Conservation (phyloP, 805 yeast genomes). For the Diddensiella santjacobensis region DNA sequence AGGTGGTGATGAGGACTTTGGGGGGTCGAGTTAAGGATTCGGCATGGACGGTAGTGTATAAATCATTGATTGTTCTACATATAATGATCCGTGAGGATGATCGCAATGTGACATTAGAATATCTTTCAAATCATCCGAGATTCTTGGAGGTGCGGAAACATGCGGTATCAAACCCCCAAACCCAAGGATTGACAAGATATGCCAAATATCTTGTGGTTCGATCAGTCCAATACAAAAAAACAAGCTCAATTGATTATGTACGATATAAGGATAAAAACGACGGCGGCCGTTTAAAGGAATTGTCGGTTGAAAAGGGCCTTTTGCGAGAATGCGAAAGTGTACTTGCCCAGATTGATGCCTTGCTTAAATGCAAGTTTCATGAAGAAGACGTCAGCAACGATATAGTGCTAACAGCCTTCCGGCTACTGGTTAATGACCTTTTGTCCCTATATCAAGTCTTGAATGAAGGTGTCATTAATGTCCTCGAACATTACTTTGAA, state of each 20-base stretch:
- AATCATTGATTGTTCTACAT: constrained; percentile 79
- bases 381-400: constrained; percentile 79
- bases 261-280: constrained; percentile 46
- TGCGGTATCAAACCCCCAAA: constrained; percentile 32
- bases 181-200: constrained; percentile 52
- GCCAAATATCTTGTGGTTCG: constrained; percentile 65
- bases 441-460: constrained; percentile 81
- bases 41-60: constrained; percentile 90
- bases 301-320: constrained; percentile 73
- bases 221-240: constrained; percentile 54
- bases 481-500: constrained; percentile 92
- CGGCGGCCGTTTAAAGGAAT: constrained; percentile 59
- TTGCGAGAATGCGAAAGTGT: constrained; percentile 83
- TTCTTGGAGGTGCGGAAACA: constrained; percentile 43
- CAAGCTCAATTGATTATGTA: constrained; percentile 66
- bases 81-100: constrained; percentile 92
- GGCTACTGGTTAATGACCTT: constrained; percentile 85
- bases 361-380: constrained; percentile 68
- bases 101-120: constrained; percentile 64
- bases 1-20: constrained; percentile 64
- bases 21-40: constrained; percentile 62
- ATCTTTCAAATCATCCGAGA: constrained; percentile 47
- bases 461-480: constrained; percentile 93
- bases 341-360: constrained; percentile 70
- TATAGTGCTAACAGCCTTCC: constrained; percentile 74